Conservation (phyloP, 495 filamentous ascomycete species). For the Hyaloscypha hepaticicola region DNA sequence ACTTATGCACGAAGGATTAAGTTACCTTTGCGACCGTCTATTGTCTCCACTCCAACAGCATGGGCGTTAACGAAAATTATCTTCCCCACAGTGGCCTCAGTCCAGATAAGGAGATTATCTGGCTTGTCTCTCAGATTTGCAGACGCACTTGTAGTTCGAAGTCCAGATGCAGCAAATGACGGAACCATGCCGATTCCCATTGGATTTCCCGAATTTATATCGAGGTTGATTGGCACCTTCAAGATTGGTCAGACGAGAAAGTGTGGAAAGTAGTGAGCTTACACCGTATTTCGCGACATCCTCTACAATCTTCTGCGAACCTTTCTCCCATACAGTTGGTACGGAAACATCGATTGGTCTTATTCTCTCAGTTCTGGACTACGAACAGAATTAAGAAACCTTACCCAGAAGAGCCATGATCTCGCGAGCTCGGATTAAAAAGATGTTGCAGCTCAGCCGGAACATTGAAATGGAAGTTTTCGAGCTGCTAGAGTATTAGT, state of each 20-base stretch:
- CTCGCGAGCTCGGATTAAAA: slow-evolving; percentile 27
- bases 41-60: slow-evolving; percentile 31
- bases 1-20: neutral
- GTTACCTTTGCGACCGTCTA: neutral
- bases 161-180: slow-evolving; percentile 54
- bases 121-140: slow-evolving; percentile 31
- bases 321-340: neutral
- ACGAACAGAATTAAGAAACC: neutral
- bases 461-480: slow-evolving; percentile 50
- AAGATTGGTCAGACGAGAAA: neutral
- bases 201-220: slow-evolving; percentile 57
- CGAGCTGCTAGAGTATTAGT: slow-evolving; percentile 41
- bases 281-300: slow-evolving; percentile 48
- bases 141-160: slow-evolving; percentile 48
- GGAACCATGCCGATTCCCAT: slow-evolving; percentile 54
- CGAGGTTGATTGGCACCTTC: slow-evolving; percentile 40
- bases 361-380: neutral
- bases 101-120: slow-evolving; percentile 51
- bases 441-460: slow-evolving; percentile 51
- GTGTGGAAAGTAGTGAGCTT: slow-evolving; percentile 49
- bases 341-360: neutral
- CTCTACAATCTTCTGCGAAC: slow-evolving; percentile 34
- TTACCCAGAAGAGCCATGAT: neutral
- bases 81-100: slow-evolving; percentile 48
- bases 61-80: slow-evolving; percentile 50